Evolutionary conservation across 139 green algal genomes (phyloP).

Genomic region (Penium margaritaceum): DNA sequence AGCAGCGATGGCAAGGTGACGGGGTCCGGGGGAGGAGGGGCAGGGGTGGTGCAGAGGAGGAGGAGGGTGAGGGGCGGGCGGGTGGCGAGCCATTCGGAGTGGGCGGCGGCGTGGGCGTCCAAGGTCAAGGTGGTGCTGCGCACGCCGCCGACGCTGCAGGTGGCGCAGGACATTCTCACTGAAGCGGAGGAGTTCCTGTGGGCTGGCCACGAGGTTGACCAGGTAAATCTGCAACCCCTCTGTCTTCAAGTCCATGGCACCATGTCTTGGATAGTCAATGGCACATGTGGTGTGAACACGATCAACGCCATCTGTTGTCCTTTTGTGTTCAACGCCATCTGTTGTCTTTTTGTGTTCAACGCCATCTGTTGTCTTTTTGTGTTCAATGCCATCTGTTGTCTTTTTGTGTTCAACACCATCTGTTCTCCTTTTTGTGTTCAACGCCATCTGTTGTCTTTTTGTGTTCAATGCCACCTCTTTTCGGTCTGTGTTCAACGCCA

Average conservation of each 20-base stretch:
- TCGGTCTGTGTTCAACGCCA: too few relatives aligned
- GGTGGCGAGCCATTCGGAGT: slow-evolving; percentile 9
- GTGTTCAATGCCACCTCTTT: too few relatives aligned
- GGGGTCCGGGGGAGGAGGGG: background rate
- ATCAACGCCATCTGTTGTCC: background rate
- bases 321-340: background rate
- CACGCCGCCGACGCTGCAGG: background rate
- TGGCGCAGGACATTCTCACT: slow-evolving; percentile 1
- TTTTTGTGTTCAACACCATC: too few relatives aligned
- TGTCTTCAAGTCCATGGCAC: background rate
- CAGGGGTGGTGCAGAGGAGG: background rate
- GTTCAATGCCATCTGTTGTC: background rate
- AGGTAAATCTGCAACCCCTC: background rate
- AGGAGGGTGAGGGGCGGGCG: slow-evolving; percentile 14
- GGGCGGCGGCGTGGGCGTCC: slow-evolving; percentile 11
- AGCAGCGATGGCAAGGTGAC: background rate
- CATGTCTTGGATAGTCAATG: background rate
- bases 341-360: background rate
- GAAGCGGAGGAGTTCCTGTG: slow-evolving; percentile 40
- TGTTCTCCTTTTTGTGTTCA: too few relatives aligned
- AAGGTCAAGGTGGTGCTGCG: background rate
- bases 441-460: too few relatives aligned
- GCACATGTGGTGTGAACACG: background rate
- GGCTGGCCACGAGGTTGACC: slow-evolving; percentile 31
- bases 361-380: background rate